A percentile compares a stretch with the other conserved stretches of the same genome.
phyloP scores from a whole-genome alignment of 2,329 filamentous ascomycete genomes.

The Aureobasidium pullulans region DNA sequence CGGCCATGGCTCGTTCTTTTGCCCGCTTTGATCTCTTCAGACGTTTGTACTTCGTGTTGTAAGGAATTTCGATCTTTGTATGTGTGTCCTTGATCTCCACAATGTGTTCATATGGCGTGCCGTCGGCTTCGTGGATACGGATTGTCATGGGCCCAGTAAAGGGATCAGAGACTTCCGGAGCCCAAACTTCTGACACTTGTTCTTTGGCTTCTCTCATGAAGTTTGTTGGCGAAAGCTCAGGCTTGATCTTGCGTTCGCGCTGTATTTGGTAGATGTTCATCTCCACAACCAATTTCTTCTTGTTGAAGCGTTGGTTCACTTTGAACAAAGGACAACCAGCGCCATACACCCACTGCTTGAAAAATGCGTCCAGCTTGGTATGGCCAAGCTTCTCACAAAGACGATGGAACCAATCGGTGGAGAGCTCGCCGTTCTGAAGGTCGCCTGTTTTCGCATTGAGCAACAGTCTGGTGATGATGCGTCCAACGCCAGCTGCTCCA shows the following conservation, averaged over 20 bases:
- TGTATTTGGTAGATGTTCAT: slow-evolving; percentile 79
- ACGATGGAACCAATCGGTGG: slow-evolving; percentile 69
- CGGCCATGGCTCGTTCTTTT: slow-evolving; percentile 65
- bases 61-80: slow-evolving; percentile 87
- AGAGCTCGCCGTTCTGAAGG: slow-evolving; percentile 61
- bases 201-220: slow-evolving; percentile 86
- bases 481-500: slow-evolving; percentile 72
- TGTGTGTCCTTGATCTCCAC: slow-evolving; percentile 85
- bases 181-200: slow-evolving; percentile 59
- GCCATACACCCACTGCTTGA: slow-evolving; percentile 84
- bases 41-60: slow-evolving; percentile 98
- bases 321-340: slow-evolving; percentile 84
- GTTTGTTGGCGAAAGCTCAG: slow-evolving; percentile 59
- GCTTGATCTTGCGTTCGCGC: slow-evolving; percentile 46
- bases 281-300: slow-evolving; percentile 92
- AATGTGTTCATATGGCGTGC: slow-evolving; percentile 96
- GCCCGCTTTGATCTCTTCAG: slow-evolving; percentile 80
- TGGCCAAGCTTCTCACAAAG: slow-evolving; percentile 84
- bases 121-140: slow-evolving; percentile 93
- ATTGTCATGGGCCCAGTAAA: slow-evolving; percentile 98
- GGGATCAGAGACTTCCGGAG: slow-evolving; percentile 54
- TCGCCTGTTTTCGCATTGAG: slow-evolving; percentile 79
- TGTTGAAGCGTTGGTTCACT: slow-evolving; percentile 88
- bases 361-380: slow-evolving; percentile 81
- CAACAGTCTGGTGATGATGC: slow-evolving; percentile 79